Evolutionary conservation across 2,329 filamentous ascomycete genomes (phyloP), one percentile per base, ranked within the genome.

Genomic region (Cladosporium oxysporum): DNA sequence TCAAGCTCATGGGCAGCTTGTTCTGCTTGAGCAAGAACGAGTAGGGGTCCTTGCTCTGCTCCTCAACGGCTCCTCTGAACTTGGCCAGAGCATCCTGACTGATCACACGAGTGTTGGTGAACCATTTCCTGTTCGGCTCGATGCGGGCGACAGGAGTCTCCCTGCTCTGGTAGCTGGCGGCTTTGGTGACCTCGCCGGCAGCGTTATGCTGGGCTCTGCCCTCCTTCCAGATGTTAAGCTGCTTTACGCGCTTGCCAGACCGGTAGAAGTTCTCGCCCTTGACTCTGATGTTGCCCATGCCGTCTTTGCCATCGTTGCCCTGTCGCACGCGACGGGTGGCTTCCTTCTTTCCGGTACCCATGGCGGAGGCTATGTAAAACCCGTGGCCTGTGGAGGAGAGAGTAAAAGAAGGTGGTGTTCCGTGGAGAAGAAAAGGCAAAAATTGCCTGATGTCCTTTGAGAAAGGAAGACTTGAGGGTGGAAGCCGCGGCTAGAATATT

Each of bases 241-340:
- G 86, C 83, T 94, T 96, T 72, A 96, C 86, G 81, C 92, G 93
- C 83, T 97, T 97, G 73, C 91, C 92, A 83, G 81, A 79, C 73
- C 84, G 88, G 83, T 98, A 98, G 83, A 98, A 99, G 84, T 98
- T 98, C 85, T 98, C 94, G 81, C 95, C 95, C 83, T 99, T 99
- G 73, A 88, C 85, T 75, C 90, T 92, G 76, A 98, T 91, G 82
- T 98, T 98, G 74, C 82, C 88, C 87, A 97, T 92, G 78, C 92
- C 92, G 87, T 95, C 90, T 57, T 63, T 63, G 71, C 87, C 87
- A 59, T 86, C 87, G 82, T 93, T 94, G 72, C 92, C 92, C 85
- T 97, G 89, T 79, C 93, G 91, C 83, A 85, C 86, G 78, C 91
- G 90, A 81, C 94, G 89, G 78, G 83, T 86, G 70, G 88, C 88